These are phyloP conservation scores for Plectosphaerella cucumerina DNA, from an alignment of 2,329 filamentous ascomycete species.

Conservation along the genomic window DNA sequence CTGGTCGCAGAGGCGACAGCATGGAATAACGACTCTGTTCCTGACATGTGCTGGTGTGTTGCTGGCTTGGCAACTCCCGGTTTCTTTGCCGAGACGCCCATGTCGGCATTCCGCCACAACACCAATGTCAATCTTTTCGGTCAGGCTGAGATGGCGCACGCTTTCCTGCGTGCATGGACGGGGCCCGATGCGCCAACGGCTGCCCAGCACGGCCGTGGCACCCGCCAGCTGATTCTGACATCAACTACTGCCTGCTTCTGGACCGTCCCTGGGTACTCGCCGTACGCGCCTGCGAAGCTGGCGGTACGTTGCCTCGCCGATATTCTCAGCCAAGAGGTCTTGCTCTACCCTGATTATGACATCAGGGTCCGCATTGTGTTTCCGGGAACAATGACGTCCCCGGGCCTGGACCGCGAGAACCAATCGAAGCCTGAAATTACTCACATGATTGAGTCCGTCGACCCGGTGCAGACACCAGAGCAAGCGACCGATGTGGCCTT, in stretches of 20 bases:
- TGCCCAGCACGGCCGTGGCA: constrained; percentile 25
- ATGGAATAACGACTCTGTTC: constrained; percentile 72
- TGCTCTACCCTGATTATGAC: constrained; percentile 73
- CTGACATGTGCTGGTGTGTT: constrained; percentile 88
- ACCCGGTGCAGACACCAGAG: constrained; percentile 74
- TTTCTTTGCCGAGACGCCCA: constrained; percentile 72
- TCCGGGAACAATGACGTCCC: constrained; percentile 77
- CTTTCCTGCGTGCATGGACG: constrained; percentile 73
- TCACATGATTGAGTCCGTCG: constrained; percentile 73
- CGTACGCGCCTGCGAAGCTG: constrained; percentile 81
- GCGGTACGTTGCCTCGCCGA: constrained; percentile 82
- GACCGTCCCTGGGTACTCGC: constrained; percentile 73
- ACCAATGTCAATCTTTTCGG: constrained; percentile 96
- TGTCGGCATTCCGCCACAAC: constrained; percentile 64
- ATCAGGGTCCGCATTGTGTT: constrained; percentile 79
- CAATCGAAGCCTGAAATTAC: constrained; percentile 76
- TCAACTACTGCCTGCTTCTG: constrained; percentile 72
- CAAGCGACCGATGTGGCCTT: constrained; percentile 70
- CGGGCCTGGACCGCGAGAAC: constrained; percentile 74
- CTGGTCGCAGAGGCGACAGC: constrained; percentile 67
- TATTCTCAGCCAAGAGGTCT: constrained; percentile 75
- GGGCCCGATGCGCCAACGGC: constrained; percentile 38
- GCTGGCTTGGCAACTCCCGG: constrained; percentile 71
- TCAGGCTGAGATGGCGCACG: constrained; percentile 79
- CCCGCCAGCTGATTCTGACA: constrained; percentile 68